Evolutionary conservation across 2,329 filamentous ascomycete genomes (phyloP).

Genomic region (Sordariomycetes sp.): DNA sequence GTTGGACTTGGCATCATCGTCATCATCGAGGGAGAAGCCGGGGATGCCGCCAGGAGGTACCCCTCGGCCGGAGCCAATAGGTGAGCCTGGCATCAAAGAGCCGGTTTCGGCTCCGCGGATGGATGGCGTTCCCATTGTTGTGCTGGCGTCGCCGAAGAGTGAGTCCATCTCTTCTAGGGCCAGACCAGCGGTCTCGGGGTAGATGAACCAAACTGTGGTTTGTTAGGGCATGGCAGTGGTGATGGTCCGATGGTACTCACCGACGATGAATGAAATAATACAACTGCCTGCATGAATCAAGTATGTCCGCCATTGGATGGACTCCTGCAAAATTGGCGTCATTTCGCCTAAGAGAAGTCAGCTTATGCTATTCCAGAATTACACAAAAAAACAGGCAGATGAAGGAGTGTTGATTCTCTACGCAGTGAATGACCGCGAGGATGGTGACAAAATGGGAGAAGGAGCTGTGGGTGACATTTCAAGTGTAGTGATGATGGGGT

Average conservation of each 20-base stretch:
- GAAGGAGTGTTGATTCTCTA: too few species aligned
- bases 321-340: constrained; percentile 86
- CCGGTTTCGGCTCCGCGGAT: constrained; percentile 65
- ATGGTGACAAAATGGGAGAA: too few species aligned
- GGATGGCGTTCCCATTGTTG: constrained; percentile 67
- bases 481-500: too few species aligned
- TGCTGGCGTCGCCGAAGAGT: constrained; percentile 88
- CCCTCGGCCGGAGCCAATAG: constrained; percentile 60
- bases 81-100: constrained; percentile 72
- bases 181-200: constrained; percentile 93
- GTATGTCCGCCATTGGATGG: constrained; percentile 90
- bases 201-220: constrained; percentile 81
- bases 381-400: too few species aligned
- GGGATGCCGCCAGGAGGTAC: constrained; percentile 62
- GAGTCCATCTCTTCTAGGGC: constrained; percentile 94
- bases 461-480: too few species aligned
- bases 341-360: too few species aligned
- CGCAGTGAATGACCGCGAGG: too few species aligned
- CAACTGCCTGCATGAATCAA: constrained; percentile 96
- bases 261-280: constrained; percentile 87
- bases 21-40: constrained; percentile 69
- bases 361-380: too few species aligned
- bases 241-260: constrained; percentile 48
- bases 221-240: background rate
- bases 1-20: constrained; percentile 35